Evolutionary conservation across 202 grass and related monocot genomes (phyloP).

Genomic region (Elaeis oleifera): DNA sequence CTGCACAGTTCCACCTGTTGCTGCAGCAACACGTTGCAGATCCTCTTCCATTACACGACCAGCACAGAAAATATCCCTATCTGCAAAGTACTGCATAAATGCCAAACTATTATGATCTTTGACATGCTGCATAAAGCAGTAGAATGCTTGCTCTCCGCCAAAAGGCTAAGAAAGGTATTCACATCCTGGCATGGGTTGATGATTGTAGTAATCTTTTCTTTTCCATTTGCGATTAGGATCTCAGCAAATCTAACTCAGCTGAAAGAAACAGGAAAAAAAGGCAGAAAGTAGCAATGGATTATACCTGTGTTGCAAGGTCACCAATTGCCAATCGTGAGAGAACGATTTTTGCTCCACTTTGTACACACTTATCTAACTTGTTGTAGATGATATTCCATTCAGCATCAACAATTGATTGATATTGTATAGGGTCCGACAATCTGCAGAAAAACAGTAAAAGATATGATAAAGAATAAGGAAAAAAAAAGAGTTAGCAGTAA

Average conservation of each 20-base stretch:
- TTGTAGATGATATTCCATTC: slow-evolving; percentile 99
- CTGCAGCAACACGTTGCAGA: slow-evolving; percentile 79
- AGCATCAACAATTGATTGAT: slow-evolving; percentile 96
- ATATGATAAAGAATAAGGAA: not conserved
- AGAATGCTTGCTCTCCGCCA: no score
- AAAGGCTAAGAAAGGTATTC: no score
- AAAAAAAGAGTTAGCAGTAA: not conserved
- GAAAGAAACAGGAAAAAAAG: not conserved
- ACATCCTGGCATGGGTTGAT: no score
- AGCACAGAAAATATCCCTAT: slow-evolving; percentile 94
- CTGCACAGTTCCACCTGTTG: slow-evolving; percentile 84
- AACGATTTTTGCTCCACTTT: slow-evolving; percentile 87
- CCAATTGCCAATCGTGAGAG: slow-evolving; percentile 84
- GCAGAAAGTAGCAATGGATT: not conserved
- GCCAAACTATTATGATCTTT: not conserved
- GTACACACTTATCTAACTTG: slow-evolving; percentile 91
- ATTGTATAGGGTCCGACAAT: slow-evolving; percentile 78
- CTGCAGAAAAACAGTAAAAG: slow-evolving; percentile 28
- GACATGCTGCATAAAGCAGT: not conserved
- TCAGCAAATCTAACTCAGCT: not conserved
- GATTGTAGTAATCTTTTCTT: no score
- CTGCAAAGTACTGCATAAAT: slow-evolving; percentile 75
- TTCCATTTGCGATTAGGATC: no score
- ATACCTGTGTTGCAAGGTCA: slow-evolving; percentile 91
- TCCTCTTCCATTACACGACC: slow-evolving; percentile 90